Conservation (phyloP, 371 early-diverging fungal species). For the Catenaria anguillulae region DNA sequence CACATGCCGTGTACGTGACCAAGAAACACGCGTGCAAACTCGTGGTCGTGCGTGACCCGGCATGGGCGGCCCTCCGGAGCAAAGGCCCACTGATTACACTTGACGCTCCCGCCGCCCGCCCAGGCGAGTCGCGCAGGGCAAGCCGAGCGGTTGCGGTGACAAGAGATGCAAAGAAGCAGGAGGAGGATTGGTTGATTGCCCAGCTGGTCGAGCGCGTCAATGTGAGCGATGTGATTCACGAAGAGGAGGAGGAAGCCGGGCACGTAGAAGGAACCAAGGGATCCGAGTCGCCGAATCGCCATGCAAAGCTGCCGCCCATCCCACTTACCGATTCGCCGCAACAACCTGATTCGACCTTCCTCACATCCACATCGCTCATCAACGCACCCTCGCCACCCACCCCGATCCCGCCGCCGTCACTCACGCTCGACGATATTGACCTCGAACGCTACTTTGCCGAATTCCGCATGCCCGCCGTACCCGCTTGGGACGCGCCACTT, state of each 20-base stretch:
- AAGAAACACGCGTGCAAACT: background rate
- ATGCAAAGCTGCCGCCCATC: no score
- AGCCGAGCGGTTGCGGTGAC: no score
- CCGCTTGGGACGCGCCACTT: background rate
- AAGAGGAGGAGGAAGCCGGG: no score
- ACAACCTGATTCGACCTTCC: no score
- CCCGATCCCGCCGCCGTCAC: background rate
- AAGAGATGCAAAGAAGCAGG: background rate
- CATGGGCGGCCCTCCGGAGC: background rate
- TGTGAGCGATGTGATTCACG: no score
- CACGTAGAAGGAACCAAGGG: no score
- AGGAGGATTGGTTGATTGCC: background rate
- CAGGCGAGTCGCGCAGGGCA: no score
- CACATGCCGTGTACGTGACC: background rate
- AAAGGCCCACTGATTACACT: background rate
- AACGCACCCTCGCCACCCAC: background rate
- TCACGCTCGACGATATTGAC: background rate
- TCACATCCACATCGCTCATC: no score
- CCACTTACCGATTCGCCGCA: no score
- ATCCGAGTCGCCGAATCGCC: no score
- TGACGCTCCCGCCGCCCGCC: background rate
- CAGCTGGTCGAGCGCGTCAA: background rate
- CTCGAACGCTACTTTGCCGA: constrained; percentile 1
- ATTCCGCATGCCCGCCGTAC: background rate
- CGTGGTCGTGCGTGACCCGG: background rate